Evolutionary conservation across 2,329 filamentous ascomycete genomes (phyloP), one percentile per base, ranked within the genome.

Genomic region (Cladosporium sp.): DNA sequence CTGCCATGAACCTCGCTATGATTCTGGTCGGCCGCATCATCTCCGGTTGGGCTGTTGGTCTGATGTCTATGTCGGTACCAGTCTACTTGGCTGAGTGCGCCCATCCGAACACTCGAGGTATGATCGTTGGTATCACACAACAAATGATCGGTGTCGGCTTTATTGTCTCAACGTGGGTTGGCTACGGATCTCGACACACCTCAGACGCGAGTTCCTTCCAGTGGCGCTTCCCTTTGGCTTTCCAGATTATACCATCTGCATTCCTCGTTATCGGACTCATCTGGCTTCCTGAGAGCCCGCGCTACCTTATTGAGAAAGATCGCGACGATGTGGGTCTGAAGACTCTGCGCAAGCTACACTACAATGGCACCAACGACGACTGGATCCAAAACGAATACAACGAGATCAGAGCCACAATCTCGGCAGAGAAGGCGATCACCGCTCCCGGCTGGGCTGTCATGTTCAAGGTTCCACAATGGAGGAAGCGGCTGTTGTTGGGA

Each of bases 31-130:
- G 87, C 0, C 84, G 88, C 12, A 84, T 88, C 70, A 80, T 88
- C 66, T 86, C 84, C 36, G 86, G 86, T 5, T 82, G 85, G 73
- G 86, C 86, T 3, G 84, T 88, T 54, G 87, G 86, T 12, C 74
- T 85, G 21, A 81, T 88, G 70, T 85, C 82, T 21, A 87, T 86
- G 73, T 85, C 84, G 3, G 85, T 89, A 2, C 88, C 87, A 3
- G 83, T 87, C 38, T 90, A 90, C 73, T 87, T 88, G 66, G 85
- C 87, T 11, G 88, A 90, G 73, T 83, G 86, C 64, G 86, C 87
- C 0, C 81, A 86, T 70, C 71, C 86, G 0, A 83, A 83, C 2
- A 86, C 84, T 63, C 82, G 87, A 71, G 87, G 87, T 70, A 78
- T 86, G 30, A 81, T 87, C 3, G 85, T 85, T 7, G 85, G 85